Evolutionary conservation across 139 green algal species (phyloP), one percentile per base, ranked within the genome.

Genomic region (Chlamydomonas asymmetrica): DNA sequence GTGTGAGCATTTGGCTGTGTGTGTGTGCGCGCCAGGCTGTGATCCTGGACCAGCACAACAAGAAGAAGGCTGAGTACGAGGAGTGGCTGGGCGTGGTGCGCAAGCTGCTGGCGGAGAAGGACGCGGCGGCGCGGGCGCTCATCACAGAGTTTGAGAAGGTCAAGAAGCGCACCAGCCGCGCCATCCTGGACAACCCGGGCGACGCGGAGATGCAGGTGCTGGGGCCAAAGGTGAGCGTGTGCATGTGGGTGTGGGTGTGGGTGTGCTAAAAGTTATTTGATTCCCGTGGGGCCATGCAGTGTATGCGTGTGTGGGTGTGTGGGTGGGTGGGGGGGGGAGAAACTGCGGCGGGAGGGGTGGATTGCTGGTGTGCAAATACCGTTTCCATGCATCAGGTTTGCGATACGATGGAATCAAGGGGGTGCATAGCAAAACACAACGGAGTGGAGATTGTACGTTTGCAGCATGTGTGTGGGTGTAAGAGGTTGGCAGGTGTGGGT

Each of bases 11-110:
- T 45, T 49, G 66, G 25, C 31, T 63, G 16, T 63, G 45, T 74
- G 27, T 22, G 39, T 72, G 65, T 60, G 37, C 43, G 41, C 27
- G 16, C 54, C 45, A 70, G 61, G 72, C 49, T 5, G 50, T 45
- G 5, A 88, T 96, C 45, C 64, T 94, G 41, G 86, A 92, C 48
- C 81, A 90, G 82, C 81, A 91, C 64, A 74, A 77, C 40, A 85
- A 81, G 63, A 94, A 93, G 76, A 87, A 90, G 80, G 57, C 43
- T 1, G 88, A 94, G 83, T 61, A 84, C 48, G 67, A 82, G 18
- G 84, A 90, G 56, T 93, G 77, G 82, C 69, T 76, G 27, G 50
- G 20, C 4, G 76, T 87, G 57, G 76, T 84, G 40, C 75, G 63
- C 20, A 29, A 23, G 3, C 76, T 82, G 63, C 49, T 87, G 52